Evolutionary conservation across 306 rosid species (phyloP), one percentile per base, ranked within the genome.

Genomic region (Casuarina cunninghamiana): DNA sequence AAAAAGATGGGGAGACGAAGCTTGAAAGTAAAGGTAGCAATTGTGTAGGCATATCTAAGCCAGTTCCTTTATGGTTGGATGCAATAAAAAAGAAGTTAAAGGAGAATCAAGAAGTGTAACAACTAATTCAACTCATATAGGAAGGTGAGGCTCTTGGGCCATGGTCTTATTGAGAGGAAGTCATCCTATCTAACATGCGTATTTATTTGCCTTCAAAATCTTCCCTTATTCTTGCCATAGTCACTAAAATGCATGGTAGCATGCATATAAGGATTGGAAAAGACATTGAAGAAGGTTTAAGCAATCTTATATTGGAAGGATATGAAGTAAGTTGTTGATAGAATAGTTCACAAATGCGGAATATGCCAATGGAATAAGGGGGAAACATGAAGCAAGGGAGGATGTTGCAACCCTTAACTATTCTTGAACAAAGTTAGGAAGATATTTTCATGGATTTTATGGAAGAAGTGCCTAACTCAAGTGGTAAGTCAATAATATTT

Each of bases 371-470:
- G 11, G 0, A 17, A 32, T 3, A 13, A 53, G 4, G 0, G 3
- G 67, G 63, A 1, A n/a, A 17, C 1, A 2, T 21, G 0, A 1
- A 4, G 8, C 82, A 32, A 0, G n/a, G 42, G 0, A 45, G 45
- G 0, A 15, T 80, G 1, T 2, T 80, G 0, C 53, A 69, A 0
- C 76, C 75, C 0, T 11, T 80, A 0, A 39, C n/a, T 0, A 49
- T 80, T 1, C 55, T 57, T 0, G 0, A 21, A 0, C 3, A 6
- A 4, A 42, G 54, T 3, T 75, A 38, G 55, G 21, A 19, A 0
- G 79, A 75, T 0, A 58, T 80, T 0, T 45, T 46, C 0, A 6
- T 75, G 6, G 76, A 80, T 16, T 80, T 58, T 3, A 5, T 80
- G 0, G 53, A 39, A 1, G 57, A 48, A 0, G 4, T 75, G 0